phyloP scores from a whole-genome alignment of 352 stramenopile species.

The Peronospora destructor region DNA sequence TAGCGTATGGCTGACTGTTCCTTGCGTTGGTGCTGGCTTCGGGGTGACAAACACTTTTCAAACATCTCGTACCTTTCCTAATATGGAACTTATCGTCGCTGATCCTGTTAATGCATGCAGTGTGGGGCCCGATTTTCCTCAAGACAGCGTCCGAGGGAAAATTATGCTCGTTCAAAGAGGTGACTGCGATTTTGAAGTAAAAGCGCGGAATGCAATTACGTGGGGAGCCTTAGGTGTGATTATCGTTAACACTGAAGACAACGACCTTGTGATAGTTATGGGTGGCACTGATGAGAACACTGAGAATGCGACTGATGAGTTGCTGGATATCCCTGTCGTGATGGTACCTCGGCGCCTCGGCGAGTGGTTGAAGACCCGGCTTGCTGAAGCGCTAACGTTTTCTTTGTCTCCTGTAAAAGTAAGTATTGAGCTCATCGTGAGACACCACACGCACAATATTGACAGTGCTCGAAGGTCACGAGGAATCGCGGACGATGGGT shows the following conservation, averaged over 20 bases:
- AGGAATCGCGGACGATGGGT: slow-evolving; percentile 7
- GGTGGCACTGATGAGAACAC: slow-evolving; percentile 29
- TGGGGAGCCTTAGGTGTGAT: slow-evolving; percentile 49
- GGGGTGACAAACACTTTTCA: slow-evolving; percentile 35
- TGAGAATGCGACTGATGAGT: slow-evolving; percentile 11
- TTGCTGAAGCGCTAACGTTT: slow-evolving; percentile 15
- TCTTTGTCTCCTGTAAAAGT: slow-evolving; percentile 25
- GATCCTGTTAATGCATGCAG: slow-evolving; percentile 52
- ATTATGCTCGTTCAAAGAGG: slow-evolving; percentile 49
- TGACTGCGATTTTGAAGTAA: slow-evolving; percentile 69
- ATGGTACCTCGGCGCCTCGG: slow-evolving; percentile 61
- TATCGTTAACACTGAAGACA: slow-evolving; percentile 56
- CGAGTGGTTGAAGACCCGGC: slow-evolving; percentile 40
- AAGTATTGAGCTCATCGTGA: slow-evolving; percentile 36
- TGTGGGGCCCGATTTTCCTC: slow-evolving; percentile 23
- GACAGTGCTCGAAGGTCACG: slow-evolving; percentile 7
- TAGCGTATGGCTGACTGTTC: slow-evolving; percentile 33
- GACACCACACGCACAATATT: slow-evolving; percentile 20
- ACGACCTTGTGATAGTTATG: slow-evolving; percentile 78
- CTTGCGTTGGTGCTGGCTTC: slow-evolving; percentile 57
- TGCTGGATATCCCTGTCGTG: slow-evolving; percentile 40
- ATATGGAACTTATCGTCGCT: slow-evolving; percentile 35
- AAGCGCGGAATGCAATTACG: slow-evolving; percentile 45
- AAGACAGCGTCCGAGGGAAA: slow-evolving; percentile 35
- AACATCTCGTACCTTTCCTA: slow-evolving; percentile 18